Percentiles rank a stretch among this genome's conserved stretches.
Evolutionary conservation across 805 yeast species (phyloP).

Genomic region (Hanseniaspora taiwanica): DNA sequence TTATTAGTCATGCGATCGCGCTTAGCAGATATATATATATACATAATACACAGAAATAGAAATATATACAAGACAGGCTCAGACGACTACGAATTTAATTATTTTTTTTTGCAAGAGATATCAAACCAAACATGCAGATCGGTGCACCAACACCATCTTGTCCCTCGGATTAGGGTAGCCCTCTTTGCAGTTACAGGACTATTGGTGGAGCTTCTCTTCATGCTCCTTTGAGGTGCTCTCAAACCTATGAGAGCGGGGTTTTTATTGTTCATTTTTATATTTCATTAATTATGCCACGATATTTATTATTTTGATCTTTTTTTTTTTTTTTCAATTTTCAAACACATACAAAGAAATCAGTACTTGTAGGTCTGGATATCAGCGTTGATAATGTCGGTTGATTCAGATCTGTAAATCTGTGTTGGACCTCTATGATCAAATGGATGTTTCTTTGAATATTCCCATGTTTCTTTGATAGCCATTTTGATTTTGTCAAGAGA

Average conservation of each 20-base stretch:
- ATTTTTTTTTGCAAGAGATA: too few relatives aligned
- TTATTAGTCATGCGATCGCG: too few relatives aligned
- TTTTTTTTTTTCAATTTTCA: background rate
- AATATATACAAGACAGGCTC: too few relatives aligned
- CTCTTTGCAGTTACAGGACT: background rate
- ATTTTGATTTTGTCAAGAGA: conserved; percentile 44
- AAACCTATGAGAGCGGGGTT: too few relatives aligned
- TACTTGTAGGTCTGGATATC: conserved; percentile 24
- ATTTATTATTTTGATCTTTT: background rate
- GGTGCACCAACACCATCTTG: background rate
- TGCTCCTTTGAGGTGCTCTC: too few relatives aligned
- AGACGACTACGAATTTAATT: too few relatives aligned
- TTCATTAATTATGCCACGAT: conserved; percentile 1
- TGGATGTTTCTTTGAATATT: conserved; percentile 42
- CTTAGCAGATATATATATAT: too few relatives aligned
- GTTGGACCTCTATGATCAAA: conserved; percentile 35
- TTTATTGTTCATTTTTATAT: too few relatives aligned
- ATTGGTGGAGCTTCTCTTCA: background rate
- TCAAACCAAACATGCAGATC: too few relatives aligned
- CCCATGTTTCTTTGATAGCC: conserved; percentile 44
- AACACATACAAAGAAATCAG: conserved; percentile 5
- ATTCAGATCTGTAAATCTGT: conserved; percentile 30
- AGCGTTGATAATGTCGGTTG: conserved; percentile 22
- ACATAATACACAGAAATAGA: too few relatives aligned
- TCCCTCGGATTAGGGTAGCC: background rate